Conservation (phyloP, 805 yeast species). For the Yarrowia sp. region DNA sequence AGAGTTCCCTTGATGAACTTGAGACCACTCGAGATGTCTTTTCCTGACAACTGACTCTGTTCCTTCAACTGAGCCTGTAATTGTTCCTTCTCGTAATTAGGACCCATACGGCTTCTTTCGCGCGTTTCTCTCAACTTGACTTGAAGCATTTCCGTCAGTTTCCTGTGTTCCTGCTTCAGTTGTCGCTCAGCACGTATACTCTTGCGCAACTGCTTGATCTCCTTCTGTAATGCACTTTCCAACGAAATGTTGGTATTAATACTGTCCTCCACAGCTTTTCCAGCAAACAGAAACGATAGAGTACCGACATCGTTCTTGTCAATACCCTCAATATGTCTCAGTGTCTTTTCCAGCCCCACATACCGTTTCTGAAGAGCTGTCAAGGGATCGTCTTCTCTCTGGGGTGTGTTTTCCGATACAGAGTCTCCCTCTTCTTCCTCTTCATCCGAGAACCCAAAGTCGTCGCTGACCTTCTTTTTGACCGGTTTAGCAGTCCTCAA, state of each 20-base stretch:
- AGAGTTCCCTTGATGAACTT: conserved; percentile 16
- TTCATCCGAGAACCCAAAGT: conserved; percentile 34
- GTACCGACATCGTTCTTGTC: conserved; percentile 17
- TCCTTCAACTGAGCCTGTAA: conserved; percentile 1
- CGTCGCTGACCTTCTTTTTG: conserved; percentile 2
- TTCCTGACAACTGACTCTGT: conserved; percentile 2
- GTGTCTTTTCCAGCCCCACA: neutral
- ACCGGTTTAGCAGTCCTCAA: neutral
- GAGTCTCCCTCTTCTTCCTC: neutral
- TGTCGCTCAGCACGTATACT: neutral
- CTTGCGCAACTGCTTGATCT: conserved; percentile 1
- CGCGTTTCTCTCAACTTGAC: conserved; percentile 6
- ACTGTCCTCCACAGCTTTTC: conserved; percentile 19
- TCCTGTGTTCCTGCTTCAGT: conserved; percentile 12
- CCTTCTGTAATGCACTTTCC: neutral
- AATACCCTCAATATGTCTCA: neutral
- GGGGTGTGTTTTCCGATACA: neutral
- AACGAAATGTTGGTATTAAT: conserved; percentile 1
- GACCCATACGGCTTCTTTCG: conserved; percentile 8
- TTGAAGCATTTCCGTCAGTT: conserved; percentile 6
- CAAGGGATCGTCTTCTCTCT: neutral
- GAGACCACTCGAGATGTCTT: conserved; percentile 9
- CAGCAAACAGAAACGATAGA: conserved; percentile 22
- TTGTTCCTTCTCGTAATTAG: conserved; percentile 2
- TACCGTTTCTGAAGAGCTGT: conserved; percentile 2